Base-by-base conservation (phyloP, 2,329 filamentous ascomycete genomes). In the Drechslerella dactyloides region DNA sequence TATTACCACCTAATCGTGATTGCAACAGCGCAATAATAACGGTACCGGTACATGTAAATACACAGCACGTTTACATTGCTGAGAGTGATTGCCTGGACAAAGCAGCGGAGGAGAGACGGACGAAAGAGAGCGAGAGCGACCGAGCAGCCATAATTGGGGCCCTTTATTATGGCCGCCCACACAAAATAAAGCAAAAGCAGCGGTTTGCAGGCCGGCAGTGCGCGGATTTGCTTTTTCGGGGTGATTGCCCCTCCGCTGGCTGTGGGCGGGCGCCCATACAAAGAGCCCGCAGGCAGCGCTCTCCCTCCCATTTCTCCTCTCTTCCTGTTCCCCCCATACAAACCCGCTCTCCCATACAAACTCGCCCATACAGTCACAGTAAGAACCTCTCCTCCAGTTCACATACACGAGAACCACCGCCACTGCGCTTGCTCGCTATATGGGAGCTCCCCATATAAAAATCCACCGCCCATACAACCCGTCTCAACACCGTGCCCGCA, bases 241-340 rank as follows among this genome's bases (percentile, higher is more conserved):
- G 23, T 58, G 66, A 64, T 63, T 59, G 66, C 60, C 66, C 66
- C 59, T 64, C 59, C 53, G 57, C 35, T 27, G 23, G 48, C 10
- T 59, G 37, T 61, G 61, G 46, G 46, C 23, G 46, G 46, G 15
- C 27, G 66, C 54, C 66, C 66, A 64, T 64, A 64, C 59, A 64
- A 70, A 70, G 60, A 50, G 44, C 17, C 44, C 37, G 40, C 44
- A 52, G 56, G 44, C 42, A 62, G 57, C 48, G 51, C 59, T 64
- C 66, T 70, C 66, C 59, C 66, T 63, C 59, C 65, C 53, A 59
- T 63, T 70, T 57, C 24, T 50, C 53, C 59, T 52, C 55, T 57
- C 51, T 46, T 63, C 46, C 59, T 63, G 53, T 58, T 70, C 40
- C 65, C 65, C 65, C 58, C 59, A 70, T 63, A 70, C 58, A 63